Percentiles rank a stretch among this genome's conserved stretches.
phyloP scores from a whole-genome alignment of 208 protist species.

The Trypanosoma cruzi region DNA sequence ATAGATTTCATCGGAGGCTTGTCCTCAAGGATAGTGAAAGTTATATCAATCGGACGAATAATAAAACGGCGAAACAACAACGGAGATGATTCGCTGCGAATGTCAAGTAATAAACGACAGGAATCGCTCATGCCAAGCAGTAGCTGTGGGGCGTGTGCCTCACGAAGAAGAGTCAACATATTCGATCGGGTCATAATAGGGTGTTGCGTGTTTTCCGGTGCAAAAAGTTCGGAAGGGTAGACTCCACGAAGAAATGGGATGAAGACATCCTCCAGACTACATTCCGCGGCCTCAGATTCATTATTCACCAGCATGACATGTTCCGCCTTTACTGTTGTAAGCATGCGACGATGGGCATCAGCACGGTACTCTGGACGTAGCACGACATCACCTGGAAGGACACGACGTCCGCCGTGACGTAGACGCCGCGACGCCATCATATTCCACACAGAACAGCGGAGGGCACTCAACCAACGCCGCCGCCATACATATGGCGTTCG shows the following conservation, averaged over 20 bases:
- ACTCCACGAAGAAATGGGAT: constrained; percentile 82
- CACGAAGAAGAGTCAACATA: constrained; percentile 63
- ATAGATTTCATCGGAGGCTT: constrained; percentile 57
- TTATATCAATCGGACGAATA: constrained; percentile 58
- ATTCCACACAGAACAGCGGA: constrained; percentile 83
- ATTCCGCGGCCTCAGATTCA: constrained; percentile 42
- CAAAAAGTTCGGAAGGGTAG: constrained; percentile 64
- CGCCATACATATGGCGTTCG: constrained; percentile 77
- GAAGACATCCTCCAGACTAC: constrained; percentile 75
- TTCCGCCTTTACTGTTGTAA: constrained; percentile 77
- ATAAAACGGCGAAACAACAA: constrained; percentile 82
- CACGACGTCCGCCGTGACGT: constrained; percentile 28
- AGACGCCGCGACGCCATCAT: constrained; percentile 75
- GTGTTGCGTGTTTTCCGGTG: constrained; percentile 54
- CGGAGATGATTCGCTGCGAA: constrained; percentile 50
- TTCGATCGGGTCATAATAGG: constrained; percentile 69
- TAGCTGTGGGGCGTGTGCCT: constrained; percentile 65
- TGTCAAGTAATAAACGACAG: constrained; percentile 58
- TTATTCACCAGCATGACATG: constrained; percentile 67
- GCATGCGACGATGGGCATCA: constrained; percentile 54
- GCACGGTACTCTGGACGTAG: constrained; percentile 56
- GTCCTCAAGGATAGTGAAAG: constrained; percentile 78
- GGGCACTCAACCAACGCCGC: constrained; percentile 76
- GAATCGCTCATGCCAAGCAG: constrained; percentile 67
- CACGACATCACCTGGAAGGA: constrained; percentile 77